Evolutionary conservation across 2,329 filamentous ascomycete genomes (phyloP).

Genomic region (Pseudovirgaria hyperparasitica): DNA sequence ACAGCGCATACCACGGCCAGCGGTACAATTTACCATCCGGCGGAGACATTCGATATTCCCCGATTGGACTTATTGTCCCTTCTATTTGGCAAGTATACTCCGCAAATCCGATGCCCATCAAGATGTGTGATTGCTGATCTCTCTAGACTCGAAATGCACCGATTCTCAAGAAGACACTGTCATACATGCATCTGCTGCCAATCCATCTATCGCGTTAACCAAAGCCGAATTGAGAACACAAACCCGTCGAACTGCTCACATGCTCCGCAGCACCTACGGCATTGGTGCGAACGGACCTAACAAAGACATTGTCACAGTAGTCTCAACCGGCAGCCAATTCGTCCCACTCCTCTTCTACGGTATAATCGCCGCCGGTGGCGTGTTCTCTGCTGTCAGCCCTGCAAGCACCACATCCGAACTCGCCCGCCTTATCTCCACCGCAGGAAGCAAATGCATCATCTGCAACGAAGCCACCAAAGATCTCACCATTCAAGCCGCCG

Average conservation of each 20-base stretch:
- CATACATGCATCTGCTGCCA: constrained; percentile 44
- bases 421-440: constrained; percentile 33
- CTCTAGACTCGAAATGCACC: constrained; percentile 16
- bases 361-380: constrained; percentile 45
- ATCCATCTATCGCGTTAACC: constrained; percentile 41
- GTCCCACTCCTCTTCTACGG: constrained; percentile 42
- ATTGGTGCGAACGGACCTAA: constrained; percentile 38
- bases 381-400: constrained; percentile 44
- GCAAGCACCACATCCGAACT: constrained; percentile 39
- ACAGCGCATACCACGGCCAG: constrained; percentile 18
- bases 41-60: constrained; percentile 20
- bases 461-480: constrained; percentile 37
- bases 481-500: constrained; percentile 36
- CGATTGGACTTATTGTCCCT: constrained; percentile 28
- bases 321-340: constrained; percentile 44
- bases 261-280: constrained; percentile 40
- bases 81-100: constrained; percentile 23
- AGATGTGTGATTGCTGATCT: constrained; percentile 3
- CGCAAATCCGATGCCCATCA: background rate
- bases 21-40: constrained; percentile 18
- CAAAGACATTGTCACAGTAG: constrained; percentile 39
- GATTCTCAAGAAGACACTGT: constrained; percentile 34
- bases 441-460: constrained; percentile 29
- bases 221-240: constrained; percentile 37
- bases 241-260: constrained; percentile 41